Base-by-base conservation (phyloP, 1,284 basidiomycete genomes). In the Moesziomyces sp. region DNA sequence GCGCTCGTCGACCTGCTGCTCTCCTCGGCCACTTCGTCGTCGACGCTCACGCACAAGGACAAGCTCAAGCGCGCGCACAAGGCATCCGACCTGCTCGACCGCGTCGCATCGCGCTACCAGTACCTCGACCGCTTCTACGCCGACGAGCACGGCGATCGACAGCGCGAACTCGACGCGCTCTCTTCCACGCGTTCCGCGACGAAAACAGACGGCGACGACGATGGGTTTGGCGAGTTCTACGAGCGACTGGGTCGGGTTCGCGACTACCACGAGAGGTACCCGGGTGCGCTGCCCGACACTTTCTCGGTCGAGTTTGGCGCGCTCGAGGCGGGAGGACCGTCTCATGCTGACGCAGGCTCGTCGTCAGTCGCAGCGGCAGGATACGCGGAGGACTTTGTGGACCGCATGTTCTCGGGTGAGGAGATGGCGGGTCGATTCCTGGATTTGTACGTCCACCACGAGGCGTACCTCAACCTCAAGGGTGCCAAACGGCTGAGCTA, bases 231-330 rank as follows among this genome's bases (percentile, higher is more conserved):
- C 44, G 78, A 81, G 49, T 99, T 99, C 87, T 99, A 99, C 86
- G 87, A 89, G 81, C 91, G 96, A 84, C 90, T 99, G 86, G 91
- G 90, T 82, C 93, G 92, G 88, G 90, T 99, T 85, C 93, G 94
- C 86, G 94, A 96, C 82, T 94, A 97, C 88, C 92, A 98, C 88
- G 88, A 89, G 85, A 94, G 93, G 87, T 97, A 98, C 88, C 94
- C 93, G 85, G 90, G 83, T 89, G 90, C 75, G 90, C 93, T 85
- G 6, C 74, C 67, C 0, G 77, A 79, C 23, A 71, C 74, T 43
- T 76, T 83, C 51, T 48, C 65, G 9, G 58, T 85, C 50, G 81
- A 84, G 64, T 78, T 83, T 46, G 50, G 58, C 14, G 77, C 74
- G n/a, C 58, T 84, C 30, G 79, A 81, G 50, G 51, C 57, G 4